Base-by-base conservation (phyloP, 192 early-diverging fungal species). In the Gonapodya sp. region DNA sequence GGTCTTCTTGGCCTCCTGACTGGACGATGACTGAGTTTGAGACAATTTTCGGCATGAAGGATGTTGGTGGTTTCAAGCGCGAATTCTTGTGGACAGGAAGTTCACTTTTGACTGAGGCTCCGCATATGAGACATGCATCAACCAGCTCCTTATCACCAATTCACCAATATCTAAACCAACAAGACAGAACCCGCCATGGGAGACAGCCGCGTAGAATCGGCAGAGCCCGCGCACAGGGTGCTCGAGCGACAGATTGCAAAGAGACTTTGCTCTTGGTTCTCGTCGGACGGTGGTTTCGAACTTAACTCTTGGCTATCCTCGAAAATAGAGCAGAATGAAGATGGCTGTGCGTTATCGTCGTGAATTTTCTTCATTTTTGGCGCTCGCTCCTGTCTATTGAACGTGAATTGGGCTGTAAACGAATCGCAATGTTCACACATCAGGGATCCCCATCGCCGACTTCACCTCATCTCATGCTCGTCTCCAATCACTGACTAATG, bases 31-130 rank as follows among this genome's bases (percentile, higher is more conserved):
- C 82, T 33, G 83, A 84, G 1, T 77, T 80, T 8, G 78, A 80
- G 33, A 84, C 79, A 46, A 84, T 84, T 75, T 84, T 84, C 1
- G 83, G 83, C 83, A 83, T 74, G 46, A 64, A 24, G 46, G n/a
- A n/a, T n/a, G n/a, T n/a, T n/a, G n/a, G n/a, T n/a, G n/a, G n/a
- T n/a, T n/a, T n/a, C n/a, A n/a, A n/a, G n/a, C n/a, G n/a, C n/a
- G n/a, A n/a, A n/a, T n/a, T n/a, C n/a, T n/a, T n/a, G n/a, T n/a
- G n/a, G n/a, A n/a, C n/a, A n/a, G n/a, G n/a, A n/a, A n/a, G n/a
- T n/a, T n/a, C n/a, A n/a, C n/a, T n/a, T n/a, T n/a, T n/a, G n/a
- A n/a, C n/a, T n/a, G n/a, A n/a, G n/a, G n/a, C n/a, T n/a, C n/a
- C n/a, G n/a, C n/a, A n/a, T n/a, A n/a, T n/a, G n/a, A n/a, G n/a